Conservation (phyloP, 2,329 filamentous ascomycete species). For the Emmonsiellopsis sp. region DNA sequence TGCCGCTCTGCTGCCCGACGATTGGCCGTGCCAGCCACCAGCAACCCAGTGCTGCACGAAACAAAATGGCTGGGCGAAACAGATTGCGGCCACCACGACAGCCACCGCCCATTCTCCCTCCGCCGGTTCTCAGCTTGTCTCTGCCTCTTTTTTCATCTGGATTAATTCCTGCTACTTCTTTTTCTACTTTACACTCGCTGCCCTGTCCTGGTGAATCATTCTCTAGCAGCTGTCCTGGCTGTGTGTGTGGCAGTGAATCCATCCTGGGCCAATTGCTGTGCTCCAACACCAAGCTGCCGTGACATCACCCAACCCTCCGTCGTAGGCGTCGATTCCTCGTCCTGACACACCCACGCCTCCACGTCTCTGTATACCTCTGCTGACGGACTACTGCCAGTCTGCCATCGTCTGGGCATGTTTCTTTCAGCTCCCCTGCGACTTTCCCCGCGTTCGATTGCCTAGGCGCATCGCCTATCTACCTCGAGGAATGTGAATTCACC, state of each 20-base stretch:
- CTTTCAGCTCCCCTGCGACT: not conserved
- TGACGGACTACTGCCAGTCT: not conserved
- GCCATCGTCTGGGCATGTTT: not conserved
- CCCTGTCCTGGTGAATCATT: no score
- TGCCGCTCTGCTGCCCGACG: no score
- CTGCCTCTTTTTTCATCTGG: no score
- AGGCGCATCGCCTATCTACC: not conserved
- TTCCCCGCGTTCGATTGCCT: not conserved
- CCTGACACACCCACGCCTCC: not conserved
- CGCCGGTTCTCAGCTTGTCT: no score
- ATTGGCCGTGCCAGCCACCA: no score
- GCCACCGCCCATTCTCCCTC: no score
- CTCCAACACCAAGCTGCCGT: not conserved
- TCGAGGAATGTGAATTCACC: not conserved
- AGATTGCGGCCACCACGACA: no score
- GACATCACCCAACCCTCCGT: not conserved
- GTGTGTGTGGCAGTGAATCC: not conserved
- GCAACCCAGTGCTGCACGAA: no score
- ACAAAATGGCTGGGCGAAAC: no score
- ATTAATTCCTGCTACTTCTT: no score
- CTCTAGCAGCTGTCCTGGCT: no score
- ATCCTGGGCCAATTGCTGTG: not conserved
- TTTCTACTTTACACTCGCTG: no score
- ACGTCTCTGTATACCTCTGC: not conserved
- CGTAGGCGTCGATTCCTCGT: not conserved